phyloP scores from a whole-genome alignment of 78 protist species.

The Planoprotostelium fungivorum region DNA sequence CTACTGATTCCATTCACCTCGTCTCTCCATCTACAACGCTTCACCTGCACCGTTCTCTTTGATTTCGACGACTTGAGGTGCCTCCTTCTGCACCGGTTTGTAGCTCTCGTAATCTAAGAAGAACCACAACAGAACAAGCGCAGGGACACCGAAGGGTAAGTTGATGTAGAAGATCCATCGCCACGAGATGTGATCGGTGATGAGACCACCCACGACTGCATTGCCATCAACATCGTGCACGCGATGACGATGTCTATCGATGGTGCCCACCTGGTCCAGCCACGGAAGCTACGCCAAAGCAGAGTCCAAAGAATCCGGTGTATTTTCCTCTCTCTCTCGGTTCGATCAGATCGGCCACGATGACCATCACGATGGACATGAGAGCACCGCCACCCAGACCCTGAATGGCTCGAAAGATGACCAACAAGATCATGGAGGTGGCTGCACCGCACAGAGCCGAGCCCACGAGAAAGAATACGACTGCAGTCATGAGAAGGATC shows the following conservation, averaged over 20 bases:
- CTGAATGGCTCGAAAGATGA: constrained; percentile 34
- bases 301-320: not conserved
- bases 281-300: not conserved
- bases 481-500: constrained; percentile 3
- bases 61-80: not conserved
- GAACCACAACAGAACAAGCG: constrained; percentile 22
- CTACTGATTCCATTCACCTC: not conserved
- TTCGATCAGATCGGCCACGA: not conserved
- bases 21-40: not conserved
- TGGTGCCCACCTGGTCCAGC: not conserved
- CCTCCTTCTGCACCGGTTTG: not conserved
- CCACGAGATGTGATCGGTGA: constrained; percentile 56
- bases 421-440: constrained; percentile 21
- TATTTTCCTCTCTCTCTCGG: not conserved
- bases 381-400: constrained; percentile 62
- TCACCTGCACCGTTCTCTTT: not conserved
- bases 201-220: not conserved
- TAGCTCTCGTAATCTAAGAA: not conserved
- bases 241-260: too few species aligned
- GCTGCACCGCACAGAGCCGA: constrained; percentile 28
- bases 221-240: not conserved
- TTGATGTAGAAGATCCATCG: constrained; percentile 68
- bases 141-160: constrained; percentile 49
- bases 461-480: constrained; percentile 34
- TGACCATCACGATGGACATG: constrained; percentile 52